A percentile compares a stretch with the other conserved stretches of the same genome.
phyloP scores from a whole-genome alignment of 2,329 filamentous ascomycete genomes.

The Neopestalotiopsis clavispora region DNA sequence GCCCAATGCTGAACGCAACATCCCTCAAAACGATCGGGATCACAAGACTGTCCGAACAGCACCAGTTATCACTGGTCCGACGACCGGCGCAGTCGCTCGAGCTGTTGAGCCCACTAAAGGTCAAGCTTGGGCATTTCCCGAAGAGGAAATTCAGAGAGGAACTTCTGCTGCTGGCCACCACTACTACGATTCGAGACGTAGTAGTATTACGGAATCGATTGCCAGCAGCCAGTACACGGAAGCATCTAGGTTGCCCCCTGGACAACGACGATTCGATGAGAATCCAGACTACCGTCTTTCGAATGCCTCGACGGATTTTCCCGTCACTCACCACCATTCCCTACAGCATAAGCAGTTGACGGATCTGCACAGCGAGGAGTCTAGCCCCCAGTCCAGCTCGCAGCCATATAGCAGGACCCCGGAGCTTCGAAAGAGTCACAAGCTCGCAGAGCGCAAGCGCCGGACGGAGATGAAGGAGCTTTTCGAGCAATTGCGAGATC shows the following conservation, averaged over 20 bases:
- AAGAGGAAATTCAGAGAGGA: conserved; percentile 65
- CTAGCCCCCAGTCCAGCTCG: conserved; percentile 55
- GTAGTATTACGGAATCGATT: conserved; percentile 77
- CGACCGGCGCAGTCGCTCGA: conserved; percentile 66
- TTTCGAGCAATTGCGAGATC: conserved; percentile 78
- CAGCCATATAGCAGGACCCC: conserved; percentile 85
- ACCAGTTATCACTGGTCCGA: conserved; percentile 76
- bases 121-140: conserved; percentile 83
- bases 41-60: conserved; percentile 66
- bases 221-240: conserved; percentile 80
- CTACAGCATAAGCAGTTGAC: conserved; percentile 76
- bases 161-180: conserved; percentile 51
- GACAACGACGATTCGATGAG: conserved; percentile 76
- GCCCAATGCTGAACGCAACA: conserved; percentile 60
- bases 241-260: conserved; percentile 73
- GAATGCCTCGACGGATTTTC: conserved; percentile 58
- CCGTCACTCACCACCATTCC: conserved; percentile 72
- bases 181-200: conserved; percentile 71
- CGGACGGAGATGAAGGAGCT: conserved; percentile 88
- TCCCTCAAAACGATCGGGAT: conserved; percentile 47
- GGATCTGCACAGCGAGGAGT: conserved; percentile 67
- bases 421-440: conserved; percentile 82
- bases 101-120: conserved; percentile 82
- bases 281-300: conserved; percentile 55
- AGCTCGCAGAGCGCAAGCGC: conserved; percentile 82